These are phyloP conservation scores for Pugionium cornutum DNA, from an alignment of 345 rosid genomes.

Conservation along the genomic window DNA sequence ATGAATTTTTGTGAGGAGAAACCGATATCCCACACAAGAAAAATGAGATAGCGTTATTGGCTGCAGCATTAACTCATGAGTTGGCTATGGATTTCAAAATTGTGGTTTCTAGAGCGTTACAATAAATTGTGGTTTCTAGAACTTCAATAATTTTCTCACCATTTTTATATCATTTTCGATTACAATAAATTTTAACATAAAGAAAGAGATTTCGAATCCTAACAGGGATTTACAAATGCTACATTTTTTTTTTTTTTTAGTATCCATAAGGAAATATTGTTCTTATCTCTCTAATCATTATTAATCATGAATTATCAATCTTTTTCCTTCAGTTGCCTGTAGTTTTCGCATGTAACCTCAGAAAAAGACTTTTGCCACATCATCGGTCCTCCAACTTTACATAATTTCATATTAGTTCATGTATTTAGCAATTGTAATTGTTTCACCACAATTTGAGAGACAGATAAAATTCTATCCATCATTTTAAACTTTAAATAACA, in stretches of 20 bases:
- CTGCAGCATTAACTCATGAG: constrained; percentile 28
- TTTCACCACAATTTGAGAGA: not conserved
- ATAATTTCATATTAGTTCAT: constrained; percentile 6
- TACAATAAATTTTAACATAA: too few relatives aligned
- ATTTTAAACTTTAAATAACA: not conserved
- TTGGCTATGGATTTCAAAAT: constrained; percentile 1
- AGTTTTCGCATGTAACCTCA: constrained; percentile 26
- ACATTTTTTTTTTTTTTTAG: not conserved
- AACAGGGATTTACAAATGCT: too few relatives aligned
- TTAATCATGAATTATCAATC: not conserved
- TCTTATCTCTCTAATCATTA: not conserved
- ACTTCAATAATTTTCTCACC: not conserved
- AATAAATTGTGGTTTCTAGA: too few relatives aligned
- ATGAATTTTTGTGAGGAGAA: constrained; percentile 11
- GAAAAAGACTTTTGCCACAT: constrained; percentile 12
- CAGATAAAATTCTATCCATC: not conserved
- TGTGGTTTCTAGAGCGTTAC: constrained; percentile 23
- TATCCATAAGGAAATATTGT: not conserved
- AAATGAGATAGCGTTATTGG: constrained; percentile 3
- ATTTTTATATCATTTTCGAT: not conserved
- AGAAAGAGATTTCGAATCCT: too few relatives aligned
- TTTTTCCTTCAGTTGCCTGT: constrained; percentile 19
- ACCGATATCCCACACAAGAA: not conserved
- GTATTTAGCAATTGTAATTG: not conserved
- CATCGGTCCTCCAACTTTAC: not conserved